Evolutionary conservation across 192 early-diverging fungal genomes (phyloP).

Genomic region (Linnemannia schmuckeri): DNA sequence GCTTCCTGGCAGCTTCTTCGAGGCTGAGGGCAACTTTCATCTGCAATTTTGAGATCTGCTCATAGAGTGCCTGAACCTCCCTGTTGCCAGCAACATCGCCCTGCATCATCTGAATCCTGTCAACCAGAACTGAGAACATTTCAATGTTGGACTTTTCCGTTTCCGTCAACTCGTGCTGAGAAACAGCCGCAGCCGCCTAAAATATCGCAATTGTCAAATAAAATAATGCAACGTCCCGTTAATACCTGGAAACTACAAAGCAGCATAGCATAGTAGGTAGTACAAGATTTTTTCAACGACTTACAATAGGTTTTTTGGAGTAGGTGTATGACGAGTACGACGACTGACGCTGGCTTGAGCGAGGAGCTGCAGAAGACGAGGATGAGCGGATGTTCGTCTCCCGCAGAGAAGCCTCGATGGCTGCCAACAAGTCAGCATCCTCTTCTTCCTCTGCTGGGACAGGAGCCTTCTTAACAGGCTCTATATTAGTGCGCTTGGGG

Average conservation of each 20-base stretch:
- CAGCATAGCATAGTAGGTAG: background rate
- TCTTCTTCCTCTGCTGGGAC: conserved; percentile 67
- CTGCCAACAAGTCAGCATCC: conserved; percentile 80
- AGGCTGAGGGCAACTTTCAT: conserved; percentile 87
- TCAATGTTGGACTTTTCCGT: conserved; percentile 93
- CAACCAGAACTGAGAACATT: conserved; percentile 90
- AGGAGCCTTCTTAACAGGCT: conserved; percentile 27
- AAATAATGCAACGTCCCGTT: background rate
- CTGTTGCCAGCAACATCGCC: conserved; percentile 82
- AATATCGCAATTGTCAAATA: conserved; percentile 28
- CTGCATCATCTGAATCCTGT: conserved; percentile 81
- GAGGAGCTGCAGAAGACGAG: conserved; percentile 21
- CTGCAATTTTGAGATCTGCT: conserved; percentile 86
- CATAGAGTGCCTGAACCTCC: conserved; percentile 88
- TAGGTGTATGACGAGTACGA: conserved; percentile 51
- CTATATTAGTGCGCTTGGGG: conserved; percentile 24
- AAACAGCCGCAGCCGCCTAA: conserved; percentile 24
- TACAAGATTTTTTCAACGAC: background rate
- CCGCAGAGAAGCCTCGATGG: conserved; percentile 82
- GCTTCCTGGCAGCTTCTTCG: conserved; percentile 83
- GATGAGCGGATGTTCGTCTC: conserved; percentile 68
- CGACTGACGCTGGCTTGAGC: conserved; percentile 24
- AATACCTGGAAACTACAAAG: background rate
- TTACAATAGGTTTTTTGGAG: conserved; percentile 45
- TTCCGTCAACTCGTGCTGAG: conserved; percentile 75